Base-by-base conservation (phyloP, 768 basidiomycete genomes). In the Tylopilus plumbeoviolaceoides region DNA sequence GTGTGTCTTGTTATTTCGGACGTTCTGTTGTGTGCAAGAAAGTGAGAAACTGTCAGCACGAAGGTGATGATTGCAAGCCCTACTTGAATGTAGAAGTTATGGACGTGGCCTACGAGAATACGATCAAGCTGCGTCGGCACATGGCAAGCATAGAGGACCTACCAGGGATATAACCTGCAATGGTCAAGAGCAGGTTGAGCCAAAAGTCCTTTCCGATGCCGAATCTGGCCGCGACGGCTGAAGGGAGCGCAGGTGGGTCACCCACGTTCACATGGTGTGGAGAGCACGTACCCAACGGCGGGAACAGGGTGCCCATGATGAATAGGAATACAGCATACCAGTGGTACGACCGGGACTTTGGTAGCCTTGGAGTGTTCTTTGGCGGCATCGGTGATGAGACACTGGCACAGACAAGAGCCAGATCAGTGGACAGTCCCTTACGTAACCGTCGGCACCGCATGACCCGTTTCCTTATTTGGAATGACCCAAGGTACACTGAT, bases 41-140 rank as follows among this genome's bases (percentile, higher is more conserved):
- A 27, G 51, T 59, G 17, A 53, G 43, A 40, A 47, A 44, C 38
- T 7, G 47, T 44, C 36, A 20, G 44, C 7, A 27, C 21, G 31
- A 31, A 35, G 15, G 36, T 44, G 43, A 55, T 50, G 15, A 25
- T 4, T 15, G 40, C 21, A 42, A 23, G 50, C 64, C 41, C 10
- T 64, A 87, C 88, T 78, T 91, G 89, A 54, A 93, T 90, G 74
- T 93, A 93, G 67, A 93, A 93, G 60, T 95, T 97, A 73, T 98
- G 95, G 49, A 73, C 83, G 67, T 98, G 94, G 20, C 91, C 91
- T 85, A 66, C 11, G 33, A 41, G 54, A 36, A 41, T 47, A 48
- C 11, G 48, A 48, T 65, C 28, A 59, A 47, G 48, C 18, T 20
- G 17, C 14, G 28, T 36, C 4, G 28, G 30, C 5, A 9, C 17